phyloP scores from a whole-genome alignment of 2,329 filamentous ascomycete genomes.

The Myriosclerotinia scirpicola region DNA sequence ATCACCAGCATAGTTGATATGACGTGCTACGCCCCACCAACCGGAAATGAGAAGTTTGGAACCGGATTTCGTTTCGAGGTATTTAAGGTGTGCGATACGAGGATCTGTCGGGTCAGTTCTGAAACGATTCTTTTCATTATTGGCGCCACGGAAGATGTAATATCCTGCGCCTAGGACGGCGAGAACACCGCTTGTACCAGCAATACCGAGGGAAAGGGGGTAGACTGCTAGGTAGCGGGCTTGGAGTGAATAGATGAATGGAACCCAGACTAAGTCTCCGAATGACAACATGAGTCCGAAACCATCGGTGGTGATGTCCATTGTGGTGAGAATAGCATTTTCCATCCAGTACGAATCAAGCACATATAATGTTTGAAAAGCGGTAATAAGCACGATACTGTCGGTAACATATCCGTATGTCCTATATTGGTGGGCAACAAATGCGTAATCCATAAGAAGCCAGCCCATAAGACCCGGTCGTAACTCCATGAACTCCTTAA shows the following conservation, averaged over 20 bases:
- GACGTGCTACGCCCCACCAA: constrained; percentile 90
- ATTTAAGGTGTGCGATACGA: constrained; percentile 74
- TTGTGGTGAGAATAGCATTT: constrained; percentile 83
- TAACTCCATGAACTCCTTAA: constrained; percentile 87
- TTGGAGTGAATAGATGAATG: constrained; percentile 84
- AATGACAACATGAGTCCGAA: constrained; percentile 96
- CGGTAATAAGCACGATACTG: constrained; percentile 76
- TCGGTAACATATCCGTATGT: constrained; percentile 81
- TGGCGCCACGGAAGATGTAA: constrained; percentile 88
- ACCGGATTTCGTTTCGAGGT: constrained; percentile 80
- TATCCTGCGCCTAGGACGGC: constrained; percentile 72
- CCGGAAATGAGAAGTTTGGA: constrained; percentile 79
- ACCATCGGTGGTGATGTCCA: constrained; percentile 89
- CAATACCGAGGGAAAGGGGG: constrained; percentile 72
- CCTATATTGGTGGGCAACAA: constrained; percentile 84
- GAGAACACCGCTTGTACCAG: constrained; percentile 64
- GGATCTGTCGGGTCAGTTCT: constrained; percentile 83
- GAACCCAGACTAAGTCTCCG: constrained; percentile 89
- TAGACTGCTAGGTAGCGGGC: constrained; percentile 81
- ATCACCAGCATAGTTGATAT: constrained; percentile 96
- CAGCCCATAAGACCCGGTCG: constrained; percentile 90
- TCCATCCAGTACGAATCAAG: constrained; percentile 87
- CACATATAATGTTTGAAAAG: constrained; percentile 78
- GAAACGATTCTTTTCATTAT: constrained; percentile 94
- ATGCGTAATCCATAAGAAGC: constrained; percentile 81